A percentile compares a stretch with the other conserved stretches of the same genome.
Conservation (phyloP, 192 early-diverging fungal species). For the Phlyctochytrium bullatum region DNA sequence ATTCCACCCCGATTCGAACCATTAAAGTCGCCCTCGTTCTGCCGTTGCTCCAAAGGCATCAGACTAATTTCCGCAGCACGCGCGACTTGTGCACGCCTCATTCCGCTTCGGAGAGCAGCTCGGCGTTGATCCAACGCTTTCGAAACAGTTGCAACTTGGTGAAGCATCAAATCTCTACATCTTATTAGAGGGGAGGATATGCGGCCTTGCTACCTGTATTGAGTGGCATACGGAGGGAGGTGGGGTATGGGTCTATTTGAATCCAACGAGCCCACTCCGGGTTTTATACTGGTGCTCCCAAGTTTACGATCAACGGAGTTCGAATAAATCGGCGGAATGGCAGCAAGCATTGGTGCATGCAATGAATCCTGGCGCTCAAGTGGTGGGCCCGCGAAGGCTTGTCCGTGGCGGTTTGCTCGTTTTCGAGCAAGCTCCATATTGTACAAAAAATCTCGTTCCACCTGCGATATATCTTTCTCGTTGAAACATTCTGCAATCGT, state of each 20-base stretch:
- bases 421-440: conserved; percentile 31
- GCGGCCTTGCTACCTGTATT: conserved; percentile 37
- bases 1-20: no score
- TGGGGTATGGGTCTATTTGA: conserved; percentile 43
- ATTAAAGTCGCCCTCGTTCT: no score
- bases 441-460: conserved; percentile 40
- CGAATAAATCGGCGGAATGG: neutral
- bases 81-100: conserved; percentile 1
- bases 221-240: conserved; percentile 48
- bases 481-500: conserved; percentile 32
- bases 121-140: neutral
- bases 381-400: neutral
- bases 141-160: conserved; percentile 14
- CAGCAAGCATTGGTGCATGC: neutral
- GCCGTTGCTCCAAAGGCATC: conserved; percentile 18
- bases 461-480: conserved; percentile 40
- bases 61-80: conserved; percentile 2
- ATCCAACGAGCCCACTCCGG: neutral
- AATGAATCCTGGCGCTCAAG: neutral
- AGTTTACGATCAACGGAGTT: neutral
- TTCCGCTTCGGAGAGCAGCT: neutral
- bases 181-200: neutral
- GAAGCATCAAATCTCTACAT: conserved; percentile 35
- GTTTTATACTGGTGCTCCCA: neutral
- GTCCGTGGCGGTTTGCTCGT: neutral